Evolutionary conservation across 2,329 filamentous ascomycete genomes (phyloP).

Genomic region (Volutella citrinella): DNA sequence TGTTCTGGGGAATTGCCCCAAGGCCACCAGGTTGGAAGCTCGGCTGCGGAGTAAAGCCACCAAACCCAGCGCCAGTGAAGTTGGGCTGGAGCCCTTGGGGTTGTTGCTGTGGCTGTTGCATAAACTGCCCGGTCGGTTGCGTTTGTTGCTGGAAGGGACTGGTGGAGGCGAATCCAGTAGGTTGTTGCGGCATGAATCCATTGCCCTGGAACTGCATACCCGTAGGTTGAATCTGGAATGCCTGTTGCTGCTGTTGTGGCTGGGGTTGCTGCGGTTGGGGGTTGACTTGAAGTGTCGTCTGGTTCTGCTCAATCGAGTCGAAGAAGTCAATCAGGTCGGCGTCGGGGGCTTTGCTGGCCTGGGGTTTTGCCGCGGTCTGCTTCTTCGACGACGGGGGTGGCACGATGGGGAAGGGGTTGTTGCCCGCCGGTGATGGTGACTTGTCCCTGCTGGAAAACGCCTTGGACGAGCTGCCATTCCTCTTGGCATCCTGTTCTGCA

Average conservation of each 20-base stretch:
- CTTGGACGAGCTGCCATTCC: conserved; percentile 41
- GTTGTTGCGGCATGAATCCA: conserved; percentile 34
- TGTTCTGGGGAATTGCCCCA: conserved; percentile 57
- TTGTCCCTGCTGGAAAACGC: no score
- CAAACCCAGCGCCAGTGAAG: conserved; percentile 74
- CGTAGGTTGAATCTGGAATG: conserved; percentile 28
- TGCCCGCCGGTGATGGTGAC: conserved; percentile 38
- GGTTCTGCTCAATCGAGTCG: conserved; percentile 86
- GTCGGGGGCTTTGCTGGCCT: conserved; percentile 59
- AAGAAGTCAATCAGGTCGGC: conserved; percentile 92
- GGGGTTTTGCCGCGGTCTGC: conserved; percentile 41
- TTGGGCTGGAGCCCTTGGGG: conserved; percentile 34
- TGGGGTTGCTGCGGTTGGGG: conserved; percentile 27
- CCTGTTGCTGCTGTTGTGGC: conserved; percentile 33
- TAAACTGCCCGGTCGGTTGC: conserved; percentile 19
- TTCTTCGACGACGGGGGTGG: conserved; percentile 31
- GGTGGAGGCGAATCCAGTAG: conserved; percentile 26
- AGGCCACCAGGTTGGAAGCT: conserved; percentile 52
- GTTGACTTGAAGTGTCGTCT: conserved; percentile 62
- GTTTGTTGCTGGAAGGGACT: conserved; percentile 32
- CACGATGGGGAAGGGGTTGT: conserved; percentile 40
- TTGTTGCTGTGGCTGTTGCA: conserved; percentile 39
- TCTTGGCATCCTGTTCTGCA: conserved; percentile 75
- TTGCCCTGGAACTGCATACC: conserved; percentile 23
- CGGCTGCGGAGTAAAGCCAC: conserved; percentile 70